Conservation (phyloP, 2,329 filamentous ascomycete genomes). For the Fusarium algeriense region DNA sequence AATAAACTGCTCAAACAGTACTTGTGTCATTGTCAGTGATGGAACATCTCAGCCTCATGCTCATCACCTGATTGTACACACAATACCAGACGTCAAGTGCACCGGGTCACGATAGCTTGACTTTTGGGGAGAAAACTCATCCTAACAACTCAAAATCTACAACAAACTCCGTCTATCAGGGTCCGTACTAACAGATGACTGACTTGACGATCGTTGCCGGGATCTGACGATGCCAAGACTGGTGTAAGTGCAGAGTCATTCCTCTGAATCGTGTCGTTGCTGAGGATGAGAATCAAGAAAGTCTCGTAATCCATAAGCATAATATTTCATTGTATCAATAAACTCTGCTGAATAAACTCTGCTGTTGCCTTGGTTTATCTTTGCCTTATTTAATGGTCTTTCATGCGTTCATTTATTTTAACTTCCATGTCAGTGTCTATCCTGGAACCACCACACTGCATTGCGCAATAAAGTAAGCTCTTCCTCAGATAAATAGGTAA, state of each 20-base stretch:
- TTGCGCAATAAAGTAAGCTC: conserved; percentile 1
- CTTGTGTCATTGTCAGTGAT: not conserved
- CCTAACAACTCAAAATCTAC: not conserved
- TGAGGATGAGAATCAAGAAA: not conserved
- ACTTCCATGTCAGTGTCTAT: not conserved
- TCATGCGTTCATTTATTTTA: not conserved
- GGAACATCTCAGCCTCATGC: not conserved
- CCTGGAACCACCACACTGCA: not conserved
- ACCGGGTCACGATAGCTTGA: no score
- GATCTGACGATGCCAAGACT: not conserved
- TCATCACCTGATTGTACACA: not conserved
- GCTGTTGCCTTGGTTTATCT: not conserved
- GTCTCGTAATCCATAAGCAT: no score
- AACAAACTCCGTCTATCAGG: not conserved
- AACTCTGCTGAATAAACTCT: no score
- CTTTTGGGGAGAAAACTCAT: not conserved
- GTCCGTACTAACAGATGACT: not conserved
- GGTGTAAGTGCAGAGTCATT: not conserved
- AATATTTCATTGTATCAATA: no score
- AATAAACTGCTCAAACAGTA: not conserved
- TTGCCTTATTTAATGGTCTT: not conserved
- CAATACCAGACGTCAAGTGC: not conserved
- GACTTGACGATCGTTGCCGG: not conserved
- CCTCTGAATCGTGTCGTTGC: not conserved
- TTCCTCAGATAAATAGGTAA: not conserved